phyloP scores from a whole-genome alignment of 352 stramenopile species.

The Phytophthora podocarpi region DNA sequence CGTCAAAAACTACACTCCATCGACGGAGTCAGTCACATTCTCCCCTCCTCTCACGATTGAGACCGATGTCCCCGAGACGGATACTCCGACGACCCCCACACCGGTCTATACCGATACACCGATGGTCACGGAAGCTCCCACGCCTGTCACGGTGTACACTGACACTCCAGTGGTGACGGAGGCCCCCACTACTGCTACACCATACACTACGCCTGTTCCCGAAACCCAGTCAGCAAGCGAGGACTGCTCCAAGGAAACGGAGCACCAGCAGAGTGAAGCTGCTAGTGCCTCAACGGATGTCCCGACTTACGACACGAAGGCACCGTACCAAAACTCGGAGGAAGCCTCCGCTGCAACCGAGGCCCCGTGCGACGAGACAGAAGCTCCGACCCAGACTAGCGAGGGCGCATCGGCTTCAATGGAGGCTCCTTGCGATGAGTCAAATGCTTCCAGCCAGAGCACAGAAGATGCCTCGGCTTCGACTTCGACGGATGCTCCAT shows the following conservation, averaged over 20 bases:
- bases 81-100: conserved; percentile 8
- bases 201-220: neutral
- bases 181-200: neutral
- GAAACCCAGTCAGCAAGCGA: conserved; percentile 3
- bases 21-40: conserved; percentile 10
- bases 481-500: neutral
- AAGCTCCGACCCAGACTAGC: no score
- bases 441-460: neutral
- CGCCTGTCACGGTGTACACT: neutral
- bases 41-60: conserved; percentile 14
- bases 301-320: conserved; percentile 12
- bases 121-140: conserved; percentile 1
- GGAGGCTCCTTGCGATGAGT: no score
- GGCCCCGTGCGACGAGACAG: neutral
- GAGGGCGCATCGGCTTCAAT: neutral
- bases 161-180: neutral
- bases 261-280: neutral
- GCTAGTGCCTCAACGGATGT: conserved; percentile 6
- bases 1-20: no score
- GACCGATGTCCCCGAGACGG: conserved; percentile 11
- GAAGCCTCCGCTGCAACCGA: no score
- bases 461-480: neutral
- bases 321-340: no score
- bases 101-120: conserved; percentile 4
- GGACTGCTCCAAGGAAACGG: neutral